Evolutionary conservation across 2,329 filamentous ascomycete genomes (phyloP).

Genomic region (Cordyceps javanica): DNA sequence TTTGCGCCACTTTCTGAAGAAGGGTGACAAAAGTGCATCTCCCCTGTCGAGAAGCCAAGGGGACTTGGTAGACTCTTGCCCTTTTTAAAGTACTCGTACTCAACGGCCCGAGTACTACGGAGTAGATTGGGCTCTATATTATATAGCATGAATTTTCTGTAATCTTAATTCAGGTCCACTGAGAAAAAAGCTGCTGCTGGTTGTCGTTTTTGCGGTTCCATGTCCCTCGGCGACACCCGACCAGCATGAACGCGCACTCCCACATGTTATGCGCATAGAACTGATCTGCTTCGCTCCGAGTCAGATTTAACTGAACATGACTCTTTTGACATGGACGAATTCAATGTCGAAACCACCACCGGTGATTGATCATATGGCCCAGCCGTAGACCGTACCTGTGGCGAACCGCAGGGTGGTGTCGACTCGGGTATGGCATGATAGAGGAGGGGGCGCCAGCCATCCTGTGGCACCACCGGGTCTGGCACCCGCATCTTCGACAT

Average conservation of each 20-base stretch:
- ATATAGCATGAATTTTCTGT: neutral
- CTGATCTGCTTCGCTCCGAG: too few relatives aligned
- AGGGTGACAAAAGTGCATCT: neutral
- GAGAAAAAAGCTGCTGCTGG: neutral
- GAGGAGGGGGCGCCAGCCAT: neutral
- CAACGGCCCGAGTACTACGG: constrained; percentile 4
- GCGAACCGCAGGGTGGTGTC: neutral
- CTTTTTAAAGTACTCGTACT: neutral
- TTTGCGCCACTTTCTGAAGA: neutral
- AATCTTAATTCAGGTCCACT: neutral
- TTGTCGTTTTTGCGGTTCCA: too few relatives aligned
- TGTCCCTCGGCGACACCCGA: too few relatives aligned
- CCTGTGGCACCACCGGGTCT: neutral
- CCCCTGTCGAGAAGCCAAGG: neutral
- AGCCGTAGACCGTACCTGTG: neutral
- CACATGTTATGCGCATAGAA: too few relatives aligned
- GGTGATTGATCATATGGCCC: too few relatives aligned
- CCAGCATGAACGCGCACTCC: too few relatives aligned
- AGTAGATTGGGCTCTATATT: neutral
- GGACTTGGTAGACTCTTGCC: neutral
- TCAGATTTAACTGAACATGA: too few relatives aligned
- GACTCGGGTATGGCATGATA: neutral
- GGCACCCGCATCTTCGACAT: neutral
- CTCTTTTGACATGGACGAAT: too few relatives aligned
- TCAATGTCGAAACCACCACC: too few relatives aligned